Conservation (phyloP, 768 basidiomycete genomes). For the Lactarius trivialis region DNA sequence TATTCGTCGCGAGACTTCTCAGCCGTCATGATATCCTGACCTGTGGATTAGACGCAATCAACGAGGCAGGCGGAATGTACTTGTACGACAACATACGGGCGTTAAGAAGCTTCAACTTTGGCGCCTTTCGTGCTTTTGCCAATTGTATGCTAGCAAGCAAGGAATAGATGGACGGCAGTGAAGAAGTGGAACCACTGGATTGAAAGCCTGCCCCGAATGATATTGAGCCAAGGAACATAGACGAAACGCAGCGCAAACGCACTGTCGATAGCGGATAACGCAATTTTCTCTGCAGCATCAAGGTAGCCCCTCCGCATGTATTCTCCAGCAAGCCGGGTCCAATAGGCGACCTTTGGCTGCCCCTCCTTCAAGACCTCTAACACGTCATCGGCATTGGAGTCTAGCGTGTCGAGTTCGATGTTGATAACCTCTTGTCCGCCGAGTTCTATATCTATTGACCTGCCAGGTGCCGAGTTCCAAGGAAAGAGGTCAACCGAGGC, state of each 20-base stretch:
- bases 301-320: constrained; percentile 79
- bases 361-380: constrained; percentile 66
- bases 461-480: constrained; percentile 22
- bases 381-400: constrained; percentile 70
- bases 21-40: constrained; percentile 53
- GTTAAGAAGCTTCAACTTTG: constrained; percentile 65
- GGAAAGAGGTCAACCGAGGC: constrained; percentile 15
- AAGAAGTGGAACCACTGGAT: constrained; percentile 41
- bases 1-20: constrained; percentile 64
- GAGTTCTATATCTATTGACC: constrained; percentile 67
- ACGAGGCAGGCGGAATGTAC: neutral
- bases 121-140: constrained; percentile 72
- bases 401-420: constrained; percentile 83
- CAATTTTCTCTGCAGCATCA: constrained; percentile 72
- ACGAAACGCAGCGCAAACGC: constrained; percentile 26
- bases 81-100: constrained; percentile 51
- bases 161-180: constrained; percentile 67
- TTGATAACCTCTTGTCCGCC: constrained; percentile 82
- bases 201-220: constrained; percentile 40
- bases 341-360: constrained; percentile 64
- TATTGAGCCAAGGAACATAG: constrained; percentile 18
- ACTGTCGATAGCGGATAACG: constrained; percentile 61
- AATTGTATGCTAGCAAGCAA: constrained; percentile 84
- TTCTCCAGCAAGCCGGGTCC: constrained; percentile 80
- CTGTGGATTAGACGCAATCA: constrained; percentile 32